phyloP scores from a whole-genome alignment of 1,139 yeast genomes.

The Yamadazyma aaseri region DNA sequence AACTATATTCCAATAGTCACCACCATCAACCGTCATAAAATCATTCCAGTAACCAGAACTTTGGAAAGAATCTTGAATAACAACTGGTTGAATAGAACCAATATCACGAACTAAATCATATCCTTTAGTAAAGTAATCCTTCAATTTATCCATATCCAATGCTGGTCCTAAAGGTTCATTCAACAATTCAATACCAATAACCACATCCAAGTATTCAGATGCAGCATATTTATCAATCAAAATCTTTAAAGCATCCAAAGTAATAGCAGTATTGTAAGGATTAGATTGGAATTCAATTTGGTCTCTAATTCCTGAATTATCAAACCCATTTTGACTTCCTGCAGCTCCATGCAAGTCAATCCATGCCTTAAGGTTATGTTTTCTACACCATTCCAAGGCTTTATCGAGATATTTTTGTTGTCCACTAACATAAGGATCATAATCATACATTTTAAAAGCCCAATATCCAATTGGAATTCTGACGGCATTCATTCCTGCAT shows the following conservation, averaged over 20 bases:
- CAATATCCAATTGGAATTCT: slow-evolving; percentile 95
- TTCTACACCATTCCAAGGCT: slow-evolving; percentile 76
- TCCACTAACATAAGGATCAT: slow-evolving; percentile 89
- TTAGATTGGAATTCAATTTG: slow-evolving; percentile 51
- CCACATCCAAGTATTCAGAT: slow-evolving; percentile 63
- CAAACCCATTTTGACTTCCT: slow-evolving; percentile 97
- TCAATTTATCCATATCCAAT: slow-evolving; percentile 57
- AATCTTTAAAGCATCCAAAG: slow-evolving; percentile 50
- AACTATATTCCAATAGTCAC: slow-evolving; percentile 61
- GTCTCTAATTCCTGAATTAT: slow-evolving; percentile 88
- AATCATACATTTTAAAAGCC: slow-evolving; percentile 68
- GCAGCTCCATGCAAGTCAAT: slow-evolving; percentile 94
- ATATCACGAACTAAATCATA: slow-evolving; percentile 49
- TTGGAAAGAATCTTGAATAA: slow-evolving; percentile 77
- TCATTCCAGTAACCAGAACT: slow-evolving; percentile 61
- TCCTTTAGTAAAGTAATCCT: slow-evolving; percentile 56
- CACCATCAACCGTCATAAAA: slow-evolving; percentile 31
- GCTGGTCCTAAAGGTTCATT: slow-evolving; percentile 87
- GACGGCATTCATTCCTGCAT: slow-evolving; percentile 76
- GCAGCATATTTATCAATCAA: slow-evolving; percentile 63
- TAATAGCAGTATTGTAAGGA: slow-evolving; percentile 47
- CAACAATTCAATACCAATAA: slow-evolving; percentile 78
- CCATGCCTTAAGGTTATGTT: slow-evolving; percentile 72
- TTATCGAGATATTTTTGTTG: slow-evolving; percentile 70
- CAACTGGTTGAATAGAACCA: slow-evolving; percentile 51